phyloP scores from a whole-genome alignment of 2,329 filamentous ascomycete genomes.

The Talaromyces sp. region DNA sequence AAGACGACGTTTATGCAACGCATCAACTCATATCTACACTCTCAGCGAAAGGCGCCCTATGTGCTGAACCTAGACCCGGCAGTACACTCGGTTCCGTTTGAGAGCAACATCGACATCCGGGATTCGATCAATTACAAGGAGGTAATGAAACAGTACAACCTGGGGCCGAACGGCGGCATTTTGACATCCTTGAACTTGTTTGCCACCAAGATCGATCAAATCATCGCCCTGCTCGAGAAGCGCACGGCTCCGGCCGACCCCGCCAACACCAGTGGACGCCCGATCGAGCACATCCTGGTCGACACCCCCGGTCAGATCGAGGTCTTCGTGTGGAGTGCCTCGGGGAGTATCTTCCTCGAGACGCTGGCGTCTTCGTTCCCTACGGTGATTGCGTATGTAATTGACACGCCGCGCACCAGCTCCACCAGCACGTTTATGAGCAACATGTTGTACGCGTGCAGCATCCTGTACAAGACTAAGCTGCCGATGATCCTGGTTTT shows the following conservation, averaged over 20 bases:
- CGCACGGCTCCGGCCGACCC: constrained; percentile 60
- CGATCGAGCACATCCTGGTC: constrained; percentile 78
- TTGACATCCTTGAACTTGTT: constrained; percentile 94
- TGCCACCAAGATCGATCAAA: constrained; percentile 95
- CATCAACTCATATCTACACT: constrained; percentile 88
- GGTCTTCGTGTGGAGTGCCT: constrained; percentile 97
- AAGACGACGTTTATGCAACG: constrained; percentile 99
- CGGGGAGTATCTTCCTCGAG: constrained; percentile 87
- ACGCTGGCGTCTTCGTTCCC: constrained; percentile 91
- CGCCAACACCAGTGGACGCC: constrained; percentile 43
- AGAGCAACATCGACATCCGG: constrained; percentile 96
- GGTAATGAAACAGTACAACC: constrained; percentile 98
- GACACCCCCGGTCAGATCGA: constrained; percentile 98
- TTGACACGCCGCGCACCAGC: constrained; percentile 89
- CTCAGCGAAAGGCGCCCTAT: constrained; percentile 75
- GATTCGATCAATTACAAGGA: constrained; percentile 99
- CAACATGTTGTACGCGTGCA: constrained; percentile 99
- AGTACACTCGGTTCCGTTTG: constrained; percentile 87
- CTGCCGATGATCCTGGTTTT: constrained; percentile 98
- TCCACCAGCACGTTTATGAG: constrained; percentile 98
- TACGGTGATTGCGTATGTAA: constrained; percentile 94
- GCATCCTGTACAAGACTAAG: constrained; percentile 97
- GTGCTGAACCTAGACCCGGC: constrained; percentile 97
- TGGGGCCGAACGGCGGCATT: constrained; percentile 95
- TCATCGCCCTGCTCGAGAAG: constrained; percentile 85